These are phyloP conservation scores for Aquilaria sinensis DNA, from an alignment of 345 rosid species.

Conservation along the genomic window DNA sequence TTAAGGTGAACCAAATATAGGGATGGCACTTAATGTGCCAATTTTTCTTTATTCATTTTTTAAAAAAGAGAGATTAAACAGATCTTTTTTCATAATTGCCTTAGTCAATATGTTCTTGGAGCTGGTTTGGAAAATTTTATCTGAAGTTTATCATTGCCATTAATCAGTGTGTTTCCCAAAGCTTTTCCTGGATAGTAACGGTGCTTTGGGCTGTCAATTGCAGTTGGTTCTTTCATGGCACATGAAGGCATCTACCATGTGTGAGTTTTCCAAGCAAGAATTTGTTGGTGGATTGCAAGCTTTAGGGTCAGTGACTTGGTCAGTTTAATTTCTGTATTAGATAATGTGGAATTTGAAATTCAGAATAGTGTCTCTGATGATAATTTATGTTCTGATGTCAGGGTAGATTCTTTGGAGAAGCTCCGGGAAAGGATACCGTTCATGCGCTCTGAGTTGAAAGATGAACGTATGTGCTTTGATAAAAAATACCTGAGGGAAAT, in stretches of 20 bases:
- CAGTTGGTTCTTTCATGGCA: slow-evolving; percentile 99
- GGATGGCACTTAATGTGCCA: too few species aligned
- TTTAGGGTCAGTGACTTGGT: slow-evolving; percentile 53
- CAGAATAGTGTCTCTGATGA: slow-evolving; percentile 1
- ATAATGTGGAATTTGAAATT: not conserved
- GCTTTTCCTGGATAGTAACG: too few species aligned
- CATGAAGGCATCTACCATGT: slow-evolving; percentile 98
- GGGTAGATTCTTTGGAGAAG: slow-evolving; percentile 84
- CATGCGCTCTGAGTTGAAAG: slow-evolving; percentile 93
- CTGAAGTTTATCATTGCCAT: too few species aligned
- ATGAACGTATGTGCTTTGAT: slow-evolving; percentile 62
- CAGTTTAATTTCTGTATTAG: slow-evolving; percentile 1
- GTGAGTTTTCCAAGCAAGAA: slow-evolving; percentile 92
- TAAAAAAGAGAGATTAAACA: too few species aligned
- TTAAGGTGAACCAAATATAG: too few species aligned
- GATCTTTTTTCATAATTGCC: too few species aligned
- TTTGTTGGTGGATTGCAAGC: slow-evolving; percentile 75
- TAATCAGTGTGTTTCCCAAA: not conserved
- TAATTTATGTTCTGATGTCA: slow-evolving; percentile 39
- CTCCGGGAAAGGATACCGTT: slow-evolving; percentile 70
- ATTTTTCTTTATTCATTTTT: too few species aligned
- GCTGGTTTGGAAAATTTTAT: too few species aligned
- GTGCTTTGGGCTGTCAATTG: slow-evolving; percentile 11
- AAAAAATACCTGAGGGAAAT: too few species aligned
- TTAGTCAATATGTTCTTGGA: too few species aligned